These are phyloP conservation scores for Tilletia horrida DNA, from an alignment of 1,284 basidiomycete genomes.

Conservation along the genomic window DNA sequence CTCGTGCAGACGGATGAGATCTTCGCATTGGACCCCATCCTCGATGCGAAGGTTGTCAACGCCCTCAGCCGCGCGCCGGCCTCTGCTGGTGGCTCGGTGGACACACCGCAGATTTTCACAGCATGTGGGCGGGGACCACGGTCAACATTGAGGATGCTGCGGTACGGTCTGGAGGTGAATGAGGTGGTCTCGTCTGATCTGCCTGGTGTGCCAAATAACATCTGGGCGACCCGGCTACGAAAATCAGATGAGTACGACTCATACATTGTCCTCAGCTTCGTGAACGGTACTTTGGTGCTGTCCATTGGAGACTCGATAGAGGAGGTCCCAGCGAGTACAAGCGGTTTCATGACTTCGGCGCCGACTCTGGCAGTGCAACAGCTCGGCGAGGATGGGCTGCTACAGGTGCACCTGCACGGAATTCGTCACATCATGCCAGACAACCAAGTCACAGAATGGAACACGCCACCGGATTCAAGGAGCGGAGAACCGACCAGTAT, in stretches of 20 bases:
- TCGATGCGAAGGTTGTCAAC: constrained; percentile 49
- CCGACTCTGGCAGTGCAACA: constrained; percentile 53
- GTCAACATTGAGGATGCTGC: constrained; percentile 51
- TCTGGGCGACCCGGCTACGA: constrained; percentile 51
- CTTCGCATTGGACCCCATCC: constrained; percentile 46
- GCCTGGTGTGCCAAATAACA: constrained; percentile 50
- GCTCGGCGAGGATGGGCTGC: constrained; percentile 46
- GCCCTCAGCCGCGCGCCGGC: constrained; percentile 24
- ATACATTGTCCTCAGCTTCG: constrained; percentile 54
- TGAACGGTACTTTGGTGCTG: constrained; percentile 53
- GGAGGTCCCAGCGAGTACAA: constrained; percentile 44
- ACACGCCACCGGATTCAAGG: constrained; percentile 34
- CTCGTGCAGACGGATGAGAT: constrained; percentile 47
- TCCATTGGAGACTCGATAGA: constrained; percentile 54
- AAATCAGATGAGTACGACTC: constrained; percentile 46
- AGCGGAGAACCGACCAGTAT: constrained; percentile 45
- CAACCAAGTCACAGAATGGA: constrained; percentile 49
- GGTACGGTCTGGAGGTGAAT: constrained; percentile 50
- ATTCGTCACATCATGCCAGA: constrained; percentile 51
- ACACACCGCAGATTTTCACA: constrained; percentile 52
- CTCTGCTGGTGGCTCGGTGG: constrained; percentile 23
- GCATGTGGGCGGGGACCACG: constrained; percentile 49
- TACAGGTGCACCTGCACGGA: constrained; percentile 52
- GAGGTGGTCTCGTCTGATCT: constrained; percentile 54
- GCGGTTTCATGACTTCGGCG: constrained; percentile 48